Conservation (phyloP, 2,329 filamentous ascomycete species). For the Penicillium brevicompactum region DNA sequence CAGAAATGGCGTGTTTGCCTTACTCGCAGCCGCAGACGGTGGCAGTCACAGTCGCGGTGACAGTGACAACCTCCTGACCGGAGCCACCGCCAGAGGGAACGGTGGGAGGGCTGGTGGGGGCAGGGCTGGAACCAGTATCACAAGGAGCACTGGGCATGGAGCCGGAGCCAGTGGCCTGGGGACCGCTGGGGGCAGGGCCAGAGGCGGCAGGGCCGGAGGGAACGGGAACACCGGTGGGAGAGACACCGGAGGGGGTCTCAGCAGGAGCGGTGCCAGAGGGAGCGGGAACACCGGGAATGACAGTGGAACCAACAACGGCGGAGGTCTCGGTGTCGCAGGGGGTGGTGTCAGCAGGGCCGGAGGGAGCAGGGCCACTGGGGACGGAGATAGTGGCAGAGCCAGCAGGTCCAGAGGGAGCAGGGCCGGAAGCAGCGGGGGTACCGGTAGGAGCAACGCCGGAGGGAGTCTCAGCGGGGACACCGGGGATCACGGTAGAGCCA, state of each 20-base stretch:
- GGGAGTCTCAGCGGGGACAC: constrained; percentile 5
- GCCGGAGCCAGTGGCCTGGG: constrained; percentile 2
- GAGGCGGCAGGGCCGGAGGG: constrained; percentile 11
- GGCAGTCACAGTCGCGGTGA: constrained; percentile 29
- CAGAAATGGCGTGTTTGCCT: not conserved
- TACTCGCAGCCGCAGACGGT: constrained; percentile 30
- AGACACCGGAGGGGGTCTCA: constrained; percentile 4
- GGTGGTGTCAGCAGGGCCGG: constrained; percentile 1
- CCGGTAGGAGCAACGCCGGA: constrained; percentile 6
- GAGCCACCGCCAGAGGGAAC: constrained; percentile 15
- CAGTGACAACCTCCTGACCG: constrained; percentile 13
- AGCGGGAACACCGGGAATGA: constrained; percentile 11
- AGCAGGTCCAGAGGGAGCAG: constrained; percentile 10
- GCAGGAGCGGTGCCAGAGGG: constrained; percentile 13
- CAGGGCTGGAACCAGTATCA: constrained; percentile 10
- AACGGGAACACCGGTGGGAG: not conserved
- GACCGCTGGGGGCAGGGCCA: constrained; percentile 7
- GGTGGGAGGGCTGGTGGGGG: constrained; percentile 19
- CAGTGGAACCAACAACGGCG: constrained; percentile 11
- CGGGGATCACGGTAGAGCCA: constrained; percentile 10
- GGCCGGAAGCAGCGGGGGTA: constrained; percentile 5
- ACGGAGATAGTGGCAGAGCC: no score
- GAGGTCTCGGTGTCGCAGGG: constrained; percentile 23
- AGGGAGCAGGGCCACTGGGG: constrained; percentile 10
- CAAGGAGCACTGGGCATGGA: constrained; percentile 6